Evolutionary conservation across 1,284 basidiomycete genomes (phyloP).

Genomic region (Taiwanofungus camphoratus): DNA sequence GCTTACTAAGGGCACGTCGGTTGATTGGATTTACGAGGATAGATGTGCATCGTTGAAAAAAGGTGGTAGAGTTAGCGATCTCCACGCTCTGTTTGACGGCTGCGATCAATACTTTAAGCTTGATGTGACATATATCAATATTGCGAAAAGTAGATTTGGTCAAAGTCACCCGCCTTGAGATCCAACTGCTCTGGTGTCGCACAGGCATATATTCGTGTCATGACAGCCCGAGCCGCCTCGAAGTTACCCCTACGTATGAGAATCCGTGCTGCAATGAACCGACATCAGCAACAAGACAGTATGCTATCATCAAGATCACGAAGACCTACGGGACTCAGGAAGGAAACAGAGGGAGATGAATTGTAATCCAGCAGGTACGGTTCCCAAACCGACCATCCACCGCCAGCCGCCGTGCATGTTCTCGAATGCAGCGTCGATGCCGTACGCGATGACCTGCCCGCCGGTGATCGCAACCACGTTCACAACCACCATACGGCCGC

Average conservation of each 20-base stretch:
- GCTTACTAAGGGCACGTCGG: conserved; percentile 66
- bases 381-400: conserved; percentile 79
- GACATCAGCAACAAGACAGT: neutral
- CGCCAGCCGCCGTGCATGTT: conserved; percentile 66
- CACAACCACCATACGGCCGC: conserved; percentile 72
- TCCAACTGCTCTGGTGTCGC: conserved; percentile 62
- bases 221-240: conserved; percentile 43
- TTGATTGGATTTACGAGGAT: conserved; percentile 56
- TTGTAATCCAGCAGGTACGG: conserved; percentile 64
- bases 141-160: neutral
- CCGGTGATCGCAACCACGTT: conserved; percentile 62
- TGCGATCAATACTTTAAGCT: conserved; percentile 55
- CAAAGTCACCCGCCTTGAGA: conserved; percentile 43
- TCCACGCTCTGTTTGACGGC: conserved; percentile 62
- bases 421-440: conserved; percentile 70
- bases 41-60: conserved; percentile 48
- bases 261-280: conserved; percentile 57
- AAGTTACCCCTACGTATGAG: conserved; percentile 53
- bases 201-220: conserved; percentile 61
- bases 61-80: conserved; percentile 57
- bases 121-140: neutral
- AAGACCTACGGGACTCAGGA: conserved; percentile 67
- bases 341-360: conserved; percentile 57
- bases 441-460: conserved; percentile 76
- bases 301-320: neutral